These are phyloP conservation scores for Fomitopsis palustris DNA, from an alignment of 1,284 basidiomycete genomes.

Conservation along the genomic window DNA sequence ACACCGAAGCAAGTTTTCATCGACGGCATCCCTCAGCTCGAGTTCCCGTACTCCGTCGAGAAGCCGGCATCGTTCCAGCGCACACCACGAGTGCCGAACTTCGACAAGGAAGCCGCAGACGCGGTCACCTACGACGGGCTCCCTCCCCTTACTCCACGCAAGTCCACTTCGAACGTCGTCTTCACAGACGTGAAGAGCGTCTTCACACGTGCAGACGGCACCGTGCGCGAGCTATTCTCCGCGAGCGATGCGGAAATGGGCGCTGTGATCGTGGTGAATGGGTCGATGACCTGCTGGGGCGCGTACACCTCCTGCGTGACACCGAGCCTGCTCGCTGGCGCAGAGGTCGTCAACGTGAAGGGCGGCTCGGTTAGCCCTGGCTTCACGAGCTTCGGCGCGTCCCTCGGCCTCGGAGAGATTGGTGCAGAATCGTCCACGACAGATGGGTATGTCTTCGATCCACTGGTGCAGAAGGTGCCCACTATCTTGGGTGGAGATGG, in stretches of 20 bases:
- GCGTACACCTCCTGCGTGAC: slow-evolving; percentile 17
- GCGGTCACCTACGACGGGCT: slow-evolving; percentile 60
- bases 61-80: slow-evolving; percentile 50
- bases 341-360: slow-evolving; percentile 25
- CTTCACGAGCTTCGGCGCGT: slow-evolving; percentile 32
- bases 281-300: slow-evolving; percentile 42
- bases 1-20: slow-evolving; percentile 72
- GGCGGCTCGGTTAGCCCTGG: slow-evolving; percentile 45
- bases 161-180: slow-evolving; percentile 37
- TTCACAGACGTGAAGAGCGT: slow-evolving; percentile 60
- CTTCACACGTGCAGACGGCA: slow-evolving; percentile 18
- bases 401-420: slow-evolving; percentile 35
- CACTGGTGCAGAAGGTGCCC: slow-evolving; percentile 42
- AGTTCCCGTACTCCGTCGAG: slow-evolving; percentile 33
- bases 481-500: slow-evolving; percentile 46
- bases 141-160: slow-evolving; percentile 50
- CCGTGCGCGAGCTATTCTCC: slow-evolving; percentile 19
- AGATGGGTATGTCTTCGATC: slow-evolving; percentile 47
- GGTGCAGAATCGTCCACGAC: slow-evolving; percentile 40
- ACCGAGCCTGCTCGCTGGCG: slow-evolving; percentile 27
- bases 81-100: slow-evolving; percentile 56
- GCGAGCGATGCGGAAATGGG: slow-evolving; percentile 15
- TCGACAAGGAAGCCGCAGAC: slow-evolving; percentile 53
- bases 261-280: slow-evolving; percentile 37
- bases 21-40: slow-evolving; percentile 62